These are phyloP conservation scores for Ceratobasidium sp. DNA, from an alignment of 1,284 basidiomycete genomes.

Conservation along the genomic window DNA sequence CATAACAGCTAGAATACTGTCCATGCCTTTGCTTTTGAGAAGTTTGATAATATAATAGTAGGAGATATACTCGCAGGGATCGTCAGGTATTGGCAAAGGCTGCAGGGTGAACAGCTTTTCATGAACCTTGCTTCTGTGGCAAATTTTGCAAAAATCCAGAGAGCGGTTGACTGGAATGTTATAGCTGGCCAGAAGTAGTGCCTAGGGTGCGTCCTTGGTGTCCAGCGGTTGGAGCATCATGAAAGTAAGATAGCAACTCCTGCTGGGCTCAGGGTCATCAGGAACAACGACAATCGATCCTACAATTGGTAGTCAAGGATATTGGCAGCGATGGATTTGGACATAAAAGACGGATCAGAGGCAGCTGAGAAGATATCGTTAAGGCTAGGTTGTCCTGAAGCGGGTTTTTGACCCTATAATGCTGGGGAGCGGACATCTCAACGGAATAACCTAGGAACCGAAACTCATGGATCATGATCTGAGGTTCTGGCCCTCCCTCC, in stretches of 20 bases:
- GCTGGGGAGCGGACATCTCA: background rate
- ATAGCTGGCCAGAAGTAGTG: no score
- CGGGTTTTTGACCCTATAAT: background rate
- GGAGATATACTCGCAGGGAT: no score
- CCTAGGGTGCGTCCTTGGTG: background rate
- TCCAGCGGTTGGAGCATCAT: background rate
- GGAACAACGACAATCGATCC: constrained; percentile 7
- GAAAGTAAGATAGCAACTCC: background rate
- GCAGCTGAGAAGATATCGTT: background rate
- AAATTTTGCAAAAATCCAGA: no score
- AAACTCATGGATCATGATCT: background rate
- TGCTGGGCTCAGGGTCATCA: background rate
- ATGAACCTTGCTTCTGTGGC: no score
- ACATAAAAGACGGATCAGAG: background rate
- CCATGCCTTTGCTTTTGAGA: no score
- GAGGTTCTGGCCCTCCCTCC: background rate
- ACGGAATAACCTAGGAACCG: background rate
- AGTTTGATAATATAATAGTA: no score
- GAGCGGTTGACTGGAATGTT: no score
- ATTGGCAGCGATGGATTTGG: background rate
- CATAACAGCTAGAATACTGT: no score
- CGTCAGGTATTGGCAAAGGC: background rate
- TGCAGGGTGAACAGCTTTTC: no score
- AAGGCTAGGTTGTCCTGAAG: background rate
- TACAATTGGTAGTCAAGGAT: background rate